phyloP scores from a whole-genome alignment of 352 stramenopile species.

The Albugo laibachii region DNA sequence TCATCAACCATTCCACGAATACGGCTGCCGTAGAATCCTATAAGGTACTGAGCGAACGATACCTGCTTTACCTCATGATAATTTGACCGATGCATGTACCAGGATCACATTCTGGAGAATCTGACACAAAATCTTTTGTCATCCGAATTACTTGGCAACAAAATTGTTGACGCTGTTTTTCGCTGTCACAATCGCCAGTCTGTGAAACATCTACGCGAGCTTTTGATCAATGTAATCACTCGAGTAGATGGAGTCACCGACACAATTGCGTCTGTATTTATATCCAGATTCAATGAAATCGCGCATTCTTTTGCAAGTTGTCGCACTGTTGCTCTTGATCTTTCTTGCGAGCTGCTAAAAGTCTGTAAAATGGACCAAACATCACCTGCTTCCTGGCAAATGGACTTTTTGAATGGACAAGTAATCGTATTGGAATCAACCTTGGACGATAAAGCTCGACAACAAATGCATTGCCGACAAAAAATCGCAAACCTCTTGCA shows the following conservation, averaged over 20 bases:
- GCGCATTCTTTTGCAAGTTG: conserved; percentile 31
- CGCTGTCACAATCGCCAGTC: conserved; percentile 33
- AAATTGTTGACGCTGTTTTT: conserved; percentile 29
- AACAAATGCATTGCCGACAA: conserved; percentile 21
- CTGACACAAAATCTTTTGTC: conserved; percentile 29
- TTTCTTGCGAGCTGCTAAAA: conserved; percentile 25
- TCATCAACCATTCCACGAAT: not conserved
- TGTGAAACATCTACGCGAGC: conserved; percentile 25
- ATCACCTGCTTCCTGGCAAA: no score
- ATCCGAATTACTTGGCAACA: conserved; percentile 40
- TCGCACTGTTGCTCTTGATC: conserved; percentile 27
- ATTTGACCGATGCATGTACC: not conserved
- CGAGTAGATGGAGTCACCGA: conserved; percentile 23
- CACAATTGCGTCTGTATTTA: conserved; percentile 27
- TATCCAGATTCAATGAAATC: conserved; percentile 14
- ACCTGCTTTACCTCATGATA: not conserved
- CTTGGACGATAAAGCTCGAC: conserved; percentile 19
- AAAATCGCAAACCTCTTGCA: conserved; percentile 23
- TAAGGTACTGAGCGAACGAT: not conserved
- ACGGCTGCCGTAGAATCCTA: not conserved
- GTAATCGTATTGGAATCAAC: conserved; percentile 27
- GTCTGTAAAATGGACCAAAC: no score
- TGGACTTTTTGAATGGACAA: no score
- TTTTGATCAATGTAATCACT: conserved; percentile 17
- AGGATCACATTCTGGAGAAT: conserved; percentile 4